Evolutionary conservation across 2,329 filamentous ascomycete species (phyloP).

Genomic region (Tolypocladium cylindrosporum): DNA sequence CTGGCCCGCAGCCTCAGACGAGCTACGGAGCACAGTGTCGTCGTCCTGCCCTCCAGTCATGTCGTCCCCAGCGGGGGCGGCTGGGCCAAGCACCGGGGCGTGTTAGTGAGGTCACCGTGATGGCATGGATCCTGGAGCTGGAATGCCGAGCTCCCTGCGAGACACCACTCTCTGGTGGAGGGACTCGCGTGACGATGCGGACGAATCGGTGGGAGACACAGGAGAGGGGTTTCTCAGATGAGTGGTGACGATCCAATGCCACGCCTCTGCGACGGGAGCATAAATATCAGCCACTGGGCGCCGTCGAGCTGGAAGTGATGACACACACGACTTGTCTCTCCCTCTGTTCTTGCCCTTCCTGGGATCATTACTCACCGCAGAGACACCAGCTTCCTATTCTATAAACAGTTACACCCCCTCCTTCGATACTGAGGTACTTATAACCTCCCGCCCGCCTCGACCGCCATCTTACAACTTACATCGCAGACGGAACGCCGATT

Average conservation of each 20-base stretch:
- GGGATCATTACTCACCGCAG: neutral
- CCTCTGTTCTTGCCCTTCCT: neutral
- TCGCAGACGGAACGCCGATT: neutral
- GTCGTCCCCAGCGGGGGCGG: neutral
- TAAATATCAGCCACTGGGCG: neutral
- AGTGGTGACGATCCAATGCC: neutral
- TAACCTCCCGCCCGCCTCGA: neutral
- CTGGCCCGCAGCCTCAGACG: neutral
- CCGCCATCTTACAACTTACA: neutral
- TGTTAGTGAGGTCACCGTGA: neutral
- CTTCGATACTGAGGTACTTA: neutral
- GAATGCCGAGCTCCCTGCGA: slow-evolving; percentile 7
- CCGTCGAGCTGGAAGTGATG: neutral
- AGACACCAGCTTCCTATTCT: neutral
- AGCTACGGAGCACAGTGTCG: neutral
- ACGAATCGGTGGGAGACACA: neutral
- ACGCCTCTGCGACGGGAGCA: neutral
- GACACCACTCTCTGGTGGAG: neutral
- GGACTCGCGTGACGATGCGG: neutral
- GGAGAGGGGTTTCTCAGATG: neutral
- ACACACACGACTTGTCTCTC: neutral
- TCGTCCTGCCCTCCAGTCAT: neutral
- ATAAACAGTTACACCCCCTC: neutral
- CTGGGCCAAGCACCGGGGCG: neutral
- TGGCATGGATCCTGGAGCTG: neutral